Evolutionary conservation across 805 yeast species (phyloP), one percentile per base, ranked within the genome.

Genomic region (Kodamaea hsintzibuensis): DNA sequence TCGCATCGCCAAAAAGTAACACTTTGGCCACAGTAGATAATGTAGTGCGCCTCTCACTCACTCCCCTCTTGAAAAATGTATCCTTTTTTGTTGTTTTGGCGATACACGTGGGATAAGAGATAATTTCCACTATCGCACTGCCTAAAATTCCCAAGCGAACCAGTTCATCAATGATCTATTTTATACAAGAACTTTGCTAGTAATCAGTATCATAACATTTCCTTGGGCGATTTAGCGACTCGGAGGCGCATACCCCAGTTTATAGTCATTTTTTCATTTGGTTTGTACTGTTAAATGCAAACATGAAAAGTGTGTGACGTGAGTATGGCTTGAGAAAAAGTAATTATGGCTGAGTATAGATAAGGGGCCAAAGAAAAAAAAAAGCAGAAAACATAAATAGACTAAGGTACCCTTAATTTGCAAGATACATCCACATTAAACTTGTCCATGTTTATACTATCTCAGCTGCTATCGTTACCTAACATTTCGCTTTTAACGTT

Each of bases 401-500:
- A 5, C 45, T 4, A 13, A 7, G 12, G 30, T 37, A 17, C 42
- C 17, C 42, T n/a, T 25, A 2, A 25, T 25, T 37, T 17, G 25
- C 19, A 40, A 7, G 12, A 40, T 4, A 22, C 7, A 16, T 16
- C 19, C 44, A 40, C n/a, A 16, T 49, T 39, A 40, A 18, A 25
- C 17, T 12, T 10, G 16, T 30, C 2, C n/a, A 50, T 50, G 52
- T 13, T 33, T 8, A 50, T 50, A 50, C 49, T 46, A 50, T 43
- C 53, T 6, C 53, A 50, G 42, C 53, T 45, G 53, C 67, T 77
- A 48, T 76, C 81, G 7, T 74, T 71, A 50, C 54, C 63, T 33
- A 74, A 74, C 53, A 81, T 82, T 55, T 64, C 88, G 19, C 86
- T 84, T 59, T 77, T 92, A 56, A 91, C 97, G 0, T 86, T 93